Conservation (phyloP, 2,329 filamentous ascomycete genomes). For the Aspergillus sergii region DNA sequence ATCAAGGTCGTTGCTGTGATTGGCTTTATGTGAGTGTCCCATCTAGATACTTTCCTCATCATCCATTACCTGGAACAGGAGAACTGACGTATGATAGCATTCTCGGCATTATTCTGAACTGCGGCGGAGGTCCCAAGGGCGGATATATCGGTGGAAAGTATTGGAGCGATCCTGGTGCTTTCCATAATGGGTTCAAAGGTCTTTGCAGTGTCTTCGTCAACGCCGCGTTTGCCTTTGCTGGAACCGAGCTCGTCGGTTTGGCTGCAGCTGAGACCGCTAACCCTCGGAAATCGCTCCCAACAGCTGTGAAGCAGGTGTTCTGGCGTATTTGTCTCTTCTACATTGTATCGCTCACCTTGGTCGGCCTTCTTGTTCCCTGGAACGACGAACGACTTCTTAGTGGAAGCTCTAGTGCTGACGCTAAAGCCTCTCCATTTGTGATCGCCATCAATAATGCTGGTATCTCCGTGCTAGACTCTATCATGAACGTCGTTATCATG, state of each 20-base stretch:
- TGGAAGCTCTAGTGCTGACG: slow-evolving; percentile 61
- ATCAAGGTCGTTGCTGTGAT: slow-evolving; percentile 86
- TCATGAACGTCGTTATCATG: slow-evolving; percentile 96
- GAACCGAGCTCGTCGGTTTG: slow-evolving; percentile 64
- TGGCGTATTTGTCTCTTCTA: slow-evolving; percentile 94
- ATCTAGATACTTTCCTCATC: background rate
- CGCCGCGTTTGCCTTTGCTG: slow-evolving; percentile 64
- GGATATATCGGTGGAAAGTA: slow-evolving; percentile 79
- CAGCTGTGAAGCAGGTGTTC: slow-evolving; percentile 89
- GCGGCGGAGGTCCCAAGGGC: slow-evolving; percentile 71
- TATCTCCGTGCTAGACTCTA: slow-evolving; percentile 76
- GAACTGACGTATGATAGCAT: slow-evolving; percentile 56
- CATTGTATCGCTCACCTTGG: slow-evolving; percentile 75
- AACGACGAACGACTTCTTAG: slow-evolving; percentile 65
- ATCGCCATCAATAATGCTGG: slow-evolving; percentile 86
- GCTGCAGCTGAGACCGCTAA: slow-evolving; percentile 62
- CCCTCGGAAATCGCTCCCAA: slow-evolving; percentile 72
- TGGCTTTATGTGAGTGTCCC: slow-evolving; percentile 72
- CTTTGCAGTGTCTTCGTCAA: slow-evolving; percentile 65
- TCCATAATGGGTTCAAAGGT: slow-evolving; percentile 68
- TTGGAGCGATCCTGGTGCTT: slow-evolving; percentile 78
- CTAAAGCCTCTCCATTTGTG: slow-evolving; percentile 84
- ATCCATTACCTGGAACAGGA: slow-evolving; percentile 2
- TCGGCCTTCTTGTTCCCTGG: slow-evolving; percentile 81
- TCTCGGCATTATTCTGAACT: slow-evolving; percentile 82